Conservation (phyloP, 768 basidiomycete species). For the Tubosaeta sp. region DNA sequence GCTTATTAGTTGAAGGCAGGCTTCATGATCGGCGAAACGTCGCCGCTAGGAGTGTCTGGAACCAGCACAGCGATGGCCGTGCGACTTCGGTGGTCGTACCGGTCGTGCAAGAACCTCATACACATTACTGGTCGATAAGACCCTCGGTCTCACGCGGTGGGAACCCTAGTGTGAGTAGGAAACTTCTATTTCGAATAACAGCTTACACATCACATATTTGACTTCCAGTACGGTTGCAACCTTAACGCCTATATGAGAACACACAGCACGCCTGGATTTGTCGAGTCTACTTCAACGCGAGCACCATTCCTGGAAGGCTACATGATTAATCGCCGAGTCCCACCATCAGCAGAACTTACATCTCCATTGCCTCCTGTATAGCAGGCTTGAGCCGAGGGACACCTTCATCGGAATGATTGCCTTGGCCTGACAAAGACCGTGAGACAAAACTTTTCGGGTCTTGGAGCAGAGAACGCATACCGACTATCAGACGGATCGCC, state of each 20-base stretch:
- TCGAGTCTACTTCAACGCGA: conserved; percentile 67
- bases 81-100: too few relatives aligned
- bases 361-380: conserved; percentile 75
- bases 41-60: too few relatives aligned
- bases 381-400: conserved; percentile 86
- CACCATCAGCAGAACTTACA: conserved; percentile 38
- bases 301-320: conserved; percentile 55
- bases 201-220: background rate
- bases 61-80: too few relatives aligned
- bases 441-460: background rate
- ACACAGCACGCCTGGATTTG: conserved; percentile 80
- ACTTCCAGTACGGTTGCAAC: background rate
- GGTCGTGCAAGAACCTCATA: too few relatives aligned
- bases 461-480: conserved; percentile 36
- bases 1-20: too few relatives aligned
- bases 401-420: conserved; percentile 75
- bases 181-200: background rate
- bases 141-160: background rate
- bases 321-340: background rate
- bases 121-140: too few relatives aligned
- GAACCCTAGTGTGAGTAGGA: too few relatives aligned
- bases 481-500: conserved; percentile 79
- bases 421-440: conserved; percentile 56
- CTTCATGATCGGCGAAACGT: too few relatives aligned
- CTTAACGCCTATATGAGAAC: conserved; percentile 33